phyloP scores from a whole-genome alignment of 257 asterid genomes.

The Ilex asprella region DNA sequence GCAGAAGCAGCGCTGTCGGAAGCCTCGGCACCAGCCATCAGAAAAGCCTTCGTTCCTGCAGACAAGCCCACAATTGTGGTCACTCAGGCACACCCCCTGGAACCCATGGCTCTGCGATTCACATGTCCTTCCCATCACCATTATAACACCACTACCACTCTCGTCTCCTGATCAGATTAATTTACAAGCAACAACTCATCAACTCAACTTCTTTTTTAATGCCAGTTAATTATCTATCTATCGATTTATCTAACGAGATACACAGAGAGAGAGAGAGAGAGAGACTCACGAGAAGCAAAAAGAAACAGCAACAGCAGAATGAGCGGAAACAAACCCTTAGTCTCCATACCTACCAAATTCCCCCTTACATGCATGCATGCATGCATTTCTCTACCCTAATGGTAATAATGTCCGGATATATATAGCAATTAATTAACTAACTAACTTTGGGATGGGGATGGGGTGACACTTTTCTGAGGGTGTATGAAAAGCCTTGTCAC shows the following conservation, averaged over 20 bases:
- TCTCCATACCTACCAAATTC: slow-evolving; percentile 5
- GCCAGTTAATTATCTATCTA: too few species aligned
- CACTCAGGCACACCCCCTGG: slow-evolving; percentile 28
- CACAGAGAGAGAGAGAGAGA: neutral
- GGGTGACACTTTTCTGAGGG: too few species aligned
- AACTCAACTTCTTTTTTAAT: neutral
- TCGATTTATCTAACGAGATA: too few species aligned
- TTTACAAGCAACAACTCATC: neutral
- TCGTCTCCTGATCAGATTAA: slow-evolving; percentile 6
- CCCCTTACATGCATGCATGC: neutral
- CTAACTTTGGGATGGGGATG: too few species aligned
- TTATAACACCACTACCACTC: too few species aligned
- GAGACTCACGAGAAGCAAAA: slow-evolving; percentile 17
- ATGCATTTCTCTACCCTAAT: too few species aligned
- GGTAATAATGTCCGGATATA: too few species aligned
- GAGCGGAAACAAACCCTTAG: slow-evolving; percentile 10
- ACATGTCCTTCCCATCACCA: slow-evolving; percentile 21
- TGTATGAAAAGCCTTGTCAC: too few species aligned
- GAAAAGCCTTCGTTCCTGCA: slow-evolving; percentile 32
- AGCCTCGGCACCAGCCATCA: slow-evolving; percentile 35
- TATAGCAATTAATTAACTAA: too few species aligned
- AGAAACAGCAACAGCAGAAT: slow-evolving; percentile 12
- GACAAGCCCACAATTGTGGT: slow-evolving; percentile 31
- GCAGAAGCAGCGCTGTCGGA: slow-evolving; percentile 41
- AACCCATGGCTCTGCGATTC: slow-evolving; percentile 33